Evolutionary conservation across 139 green algal genomes (phyloP), one percentile per base, ranked within the genome.

Genomic region (Coccomyxa sp.): DNA sequence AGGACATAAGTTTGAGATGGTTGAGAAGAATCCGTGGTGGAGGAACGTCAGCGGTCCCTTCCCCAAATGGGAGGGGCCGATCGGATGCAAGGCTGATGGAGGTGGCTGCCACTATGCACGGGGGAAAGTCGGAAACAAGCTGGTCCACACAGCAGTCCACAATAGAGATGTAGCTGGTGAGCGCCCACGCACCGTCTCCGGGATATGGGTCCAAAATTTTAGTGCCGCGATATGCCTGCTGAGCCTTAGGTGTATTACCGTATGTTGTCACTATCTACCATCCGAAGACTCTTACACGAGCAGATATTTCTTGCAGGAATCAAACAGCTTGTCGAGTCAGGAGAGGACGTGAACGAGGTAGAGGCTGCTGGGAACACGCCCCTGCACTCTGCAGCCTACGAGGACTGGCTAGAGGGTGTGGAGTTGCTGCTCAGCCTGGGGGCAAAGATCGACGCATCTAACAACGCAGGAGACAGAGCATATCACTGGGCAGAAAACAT

Each of bases 351-450:
- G 34, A 98, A 98, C 78, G 92, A 98, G 83, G 94, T 98, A 39
- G 94, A 98, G 77, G 94, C 82, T 9, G 93, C 94, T 1, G 95
- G 95, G 34, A 97, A 95, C 87, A 98, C 93, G 8, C 92, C 94
- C 0, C 81, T 97, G 40, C 91, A 97, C 81, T 81, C 73, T 78
- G 91, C 91, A 12, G 93, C 93, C 0, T 98, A 91, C 71, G 87
- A 95, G 70, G 94, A 92, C 68, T 98, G 94, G 94, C 35, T 82
- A 10, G 89, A 97, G 81, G 95, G 94, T 27, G 86, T 89, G n/a
- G 80, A 93, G 78, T 83, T 97, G 76, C 89, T 98, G 78, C 78
- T 98, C 8, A 80, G 84, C 31, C 85, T 97, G 73, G 94, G 95
- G 31, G 94, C 95, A 50, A 96, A 97, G 78, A 79, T 95, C 22